Evolutionary conservation across 1,284 basidiomycete species (phyloP).

Genomic region (Cryptococcus sp.): DNA sequence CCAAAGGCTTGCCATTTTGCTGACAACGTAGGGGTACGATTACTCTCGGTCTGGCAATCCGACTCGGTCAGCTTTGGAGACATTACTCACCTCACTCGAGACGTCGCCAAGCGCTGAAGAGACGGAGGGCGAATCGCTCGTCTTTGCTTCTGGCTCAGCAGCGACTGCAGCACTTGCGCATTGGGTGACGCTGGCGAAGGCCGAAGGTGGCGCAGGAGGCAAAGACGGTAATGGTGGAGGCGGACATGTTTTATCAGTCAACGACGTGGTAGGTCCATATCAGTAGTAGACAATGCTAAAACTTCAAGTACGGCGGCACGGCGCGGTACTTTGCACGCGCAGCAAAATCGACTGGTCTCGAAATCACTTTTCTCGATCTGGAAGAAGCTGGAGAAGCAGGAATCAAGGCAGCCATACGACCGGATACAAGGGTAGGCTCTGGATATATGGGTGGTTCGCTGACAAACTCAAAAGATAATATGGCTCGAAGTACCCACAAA

Average conservation of each 20-base stretch:
- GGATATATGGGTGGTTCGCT: constrained; percentile 4
- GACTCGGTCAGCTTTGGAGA: constrained; percentile 77
- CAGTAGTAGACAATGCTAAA: neutral
- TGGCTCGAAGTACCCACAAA: constrained; percentile 98
- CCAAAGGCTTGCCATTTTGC: neutral
- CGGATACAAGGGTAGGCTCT: constrained; percentile 74
- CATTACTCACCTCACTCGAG: constrained; percentile 69
- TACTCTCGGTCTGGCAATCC: constrained; percentile 91
- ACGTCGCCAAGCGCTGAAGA: constrained; percentile 23
- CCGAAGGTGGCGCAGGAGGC: constrained; percentile 46
- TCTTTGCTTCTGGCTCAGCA: constrained; percentile 83
- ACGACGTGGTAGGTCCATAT: constrained; percentile 64
- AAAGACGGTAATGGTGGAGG: constrained; percentile 43
- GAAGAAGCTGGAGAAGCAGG: constrained; percentile 67
- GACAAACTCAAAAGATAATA: constrained; percentile 63
- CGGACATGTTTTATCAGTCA: constrained; percentile 82
- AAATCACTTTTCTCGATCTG: constrained; percentile 83
- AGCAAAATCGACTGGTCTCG: constrained; percentile 66
- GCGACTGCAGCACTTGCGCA: constrained; percentile 82
- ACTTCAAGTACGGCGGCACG: constrained; percentile 75
- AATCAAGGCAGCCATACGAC: constrained; percentile 65
- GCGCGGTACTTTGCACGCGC: constrained; percentile 80
- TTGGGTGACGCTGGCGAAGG: constrained; percentile 56
- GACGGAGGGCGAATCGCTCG: constrained; percentile 64
- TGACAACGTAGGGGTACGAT: constrained; percentile 68